Percentiles rank a stretch among this genome's conserved stretches.
phyloP scores from a whole-genome alignment of 257 asterid species.

The Gentiana straminea region DNA sequence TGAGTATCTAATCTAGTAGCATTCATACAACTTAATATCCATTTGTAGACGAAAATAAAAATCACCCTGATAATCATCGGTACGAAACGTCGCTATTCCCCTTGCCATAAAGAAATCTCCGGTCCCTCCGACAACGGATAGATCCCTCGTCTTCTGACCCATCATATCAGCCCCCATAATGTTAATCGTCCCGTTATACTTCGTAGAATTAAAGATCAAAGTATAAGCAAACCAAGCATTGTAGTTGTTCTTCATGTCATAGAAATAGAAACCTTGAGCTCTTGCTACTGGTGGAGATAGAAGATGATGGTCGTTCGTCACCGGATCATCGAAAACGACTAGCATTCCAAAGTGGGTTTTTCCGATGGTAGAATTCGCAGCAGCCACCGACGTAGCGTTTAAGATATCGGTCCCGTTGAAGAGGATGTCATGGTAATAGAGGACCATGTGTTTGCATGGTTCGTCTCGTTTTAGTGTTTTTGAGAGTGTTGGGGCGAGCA shows the following conservation, averaged over 20 bases:
- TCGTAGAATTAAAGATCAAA: slow-evolving; percentile 37
- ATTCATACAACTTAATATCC: slow-evolving; percentile 63
- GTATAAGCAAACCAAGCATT: slow-evolving; percentile 66
- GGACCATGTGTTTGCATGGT: slow-evolving; percentile 46
- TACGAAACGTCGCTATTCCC: slow-evolving; percentile 38
- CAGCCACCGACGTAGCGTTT: slow-evolving; percentile 40
- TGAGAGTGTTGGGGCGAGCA: not conserved
- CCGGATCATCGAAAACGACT: slow-evolving; percentile 52
- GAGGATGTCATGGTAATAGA: slow-evolving; percentile 49
- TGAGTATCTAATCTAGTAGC: slow-evolving; percentile 15
- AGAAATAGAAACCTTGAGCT: slow-evolving; percentile 59
- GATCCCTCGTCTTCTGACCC: slow-evolving; percentile 33
- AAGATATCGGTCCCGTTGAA: slow-evolving; percentile 46
- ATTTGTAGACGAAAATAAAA: slow-evolving; percentile 49
- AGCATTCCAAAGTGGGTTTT: slow-evolving; percentile 28
- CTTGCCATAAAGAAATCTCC: slow-evolving; percentile 66
- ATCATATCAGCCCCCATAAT: slow-evolving; percentile 53
- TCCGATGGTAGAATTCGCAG: slow-evolving; percentile 20
- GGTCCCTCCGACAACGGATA: slow-evolving; percentile 54
- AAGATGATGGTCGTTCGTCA: slow-evolving; percentile 34
- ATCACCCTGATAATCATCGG: slow-evolving; percentile 32
- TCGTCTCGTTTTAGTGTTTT: slow-evolving; percentile 11
- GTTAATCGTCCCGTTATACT: slow-evolving; percentile 38
- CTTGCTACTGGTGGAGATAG: slow-evolving; percentile 33
- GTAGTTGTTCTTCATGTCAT: slow-evolving; percentile 26